phyloP scores from a whole-genome alignment of 2,329 filamentous ascomycete species.

The Colletotrichum camelliae region DNA sequence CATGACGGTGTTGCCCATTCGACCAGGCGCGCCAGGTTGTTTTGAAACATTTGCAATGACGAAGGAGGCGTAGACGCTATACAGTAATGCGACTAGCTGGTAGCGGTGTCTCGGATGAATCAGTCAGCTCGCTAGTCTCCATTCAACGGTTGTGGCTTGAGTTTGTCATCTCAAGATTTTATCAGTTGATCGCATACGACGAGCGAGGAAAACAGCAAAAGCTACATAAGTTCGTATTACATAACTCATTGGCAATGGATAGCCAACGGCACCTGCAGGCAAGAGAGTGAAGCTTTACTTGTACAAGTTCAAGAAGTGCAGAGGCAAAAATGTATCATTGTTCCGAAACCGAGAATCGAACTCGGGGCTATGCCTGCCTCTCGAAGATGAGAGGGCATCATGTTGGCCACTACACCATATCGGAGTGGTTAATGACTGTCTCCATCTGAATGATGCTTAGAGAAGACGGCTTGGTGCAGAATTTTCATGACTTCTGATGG shows the following conservation, averaged over 20 bases:
- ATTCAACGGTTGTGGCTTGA: not conserved
- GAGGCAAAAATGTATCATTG: not conserved
- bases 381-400: not conserved
- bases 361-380: not conserved
- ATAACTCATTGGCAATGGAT: not conserved
- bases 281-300: not conserved
- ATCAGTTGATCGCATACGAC: not conserved
- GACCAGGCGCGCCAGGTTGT: not conserved
- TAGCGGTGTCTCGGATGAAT: not conserved
- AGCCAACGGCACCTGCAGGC: not conserved
- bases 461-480: not conserved
- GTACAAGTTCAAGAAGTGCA: not conserved
- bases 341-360: slow-evolving; percentile 1
- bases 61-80: not conserved
- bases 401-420: not conserved
- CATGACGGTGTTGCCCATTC: not conserved
- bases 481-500: not conserved
- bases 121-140: not conserved
- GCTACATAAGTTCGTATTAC: too few species aligned
- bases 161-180: not conserved
- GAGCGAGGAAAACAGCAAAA: too few species aligned
- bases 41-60: not conserved
- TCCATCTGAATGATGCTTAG: not conserved
- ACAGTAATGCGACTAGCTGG: not conserved
- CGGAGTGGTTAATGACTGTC: not conserved